Evolutionary conservation across 2,329 filamentous ascomycete genomes (phyloP).

Genomic region (Cercospora nicotianae): DNA sequence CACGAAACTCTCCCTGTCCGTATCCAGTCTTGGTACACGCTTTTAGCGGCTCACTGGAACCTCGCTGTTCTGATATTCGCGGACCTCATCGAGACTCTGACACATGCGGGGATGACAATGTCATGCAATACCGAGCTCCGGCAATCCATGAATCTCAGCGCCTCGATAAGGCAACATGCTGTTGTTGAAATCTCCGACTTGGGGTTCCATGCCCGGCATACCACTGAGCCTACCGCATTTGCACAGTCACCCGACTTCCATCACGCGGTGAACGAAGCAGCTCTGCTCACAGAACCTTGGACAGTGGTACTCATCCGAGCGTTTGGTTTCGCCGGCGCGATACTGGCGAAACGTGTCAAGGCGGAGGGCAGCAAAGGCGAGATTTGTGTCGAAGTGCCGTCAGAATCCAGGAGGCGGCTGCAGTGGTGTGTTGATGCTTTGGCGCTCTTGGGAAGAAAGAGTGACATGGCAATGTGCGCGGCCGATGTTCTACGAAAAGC

Average conservation of each 20-base stretch:
- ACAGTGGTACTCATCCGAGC: conserved; percentile 23
- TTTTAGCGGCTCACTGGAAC: conserved; percentile 26
- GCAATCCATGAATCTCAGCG: conserved; percentile 14
- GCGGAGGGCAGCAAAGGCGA: conserved; percentile 7
- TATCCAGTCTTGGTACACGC: conserved; percentile 28
- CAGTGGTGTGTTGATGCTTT: conserved; percentile 20
- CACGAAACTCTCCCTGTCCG: conserved; percentile 25
- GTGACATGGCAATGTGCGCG: conserved; percentile 21
- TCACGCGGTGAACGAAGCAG: conserved; percentile 24
- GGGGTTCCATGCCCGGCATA: conserved; percentile 14
- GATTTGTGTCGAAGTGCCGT: not conserved
- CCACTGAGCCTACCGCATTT: conserved; percentile 14
- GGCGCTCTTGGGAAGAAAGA: conserved; percentile 19
- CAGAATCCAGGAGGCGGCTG: conserved; percentile 11
- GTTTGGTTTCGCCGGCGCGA: conserved; percentile 22
- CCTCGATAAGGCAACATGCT: conserved; percentile 13
- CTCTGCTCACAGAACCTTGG: conserved; percentile 28
- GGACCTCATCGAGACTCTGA: conserved; percentile 21
- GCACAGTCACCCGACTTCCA: conserved; percentile 23
- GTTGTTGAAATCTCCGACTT: conserved; percentile 21
- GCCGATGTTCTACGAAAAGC: conserved; percentile 15
- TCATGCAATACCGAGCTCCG: conserved; percentile 7
- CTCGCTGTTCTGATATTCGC: conserved; percentile 24
- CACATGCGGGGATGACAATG: conserved; percentile 17
- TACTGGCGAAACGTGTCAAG: conserved; percentile 14